Evolutionary conservation across 1,284 basidiomycete genomes (phyloP), one percentile per base, ranked within the genome.

Genomic region (Trametes pubescens): DNA sequence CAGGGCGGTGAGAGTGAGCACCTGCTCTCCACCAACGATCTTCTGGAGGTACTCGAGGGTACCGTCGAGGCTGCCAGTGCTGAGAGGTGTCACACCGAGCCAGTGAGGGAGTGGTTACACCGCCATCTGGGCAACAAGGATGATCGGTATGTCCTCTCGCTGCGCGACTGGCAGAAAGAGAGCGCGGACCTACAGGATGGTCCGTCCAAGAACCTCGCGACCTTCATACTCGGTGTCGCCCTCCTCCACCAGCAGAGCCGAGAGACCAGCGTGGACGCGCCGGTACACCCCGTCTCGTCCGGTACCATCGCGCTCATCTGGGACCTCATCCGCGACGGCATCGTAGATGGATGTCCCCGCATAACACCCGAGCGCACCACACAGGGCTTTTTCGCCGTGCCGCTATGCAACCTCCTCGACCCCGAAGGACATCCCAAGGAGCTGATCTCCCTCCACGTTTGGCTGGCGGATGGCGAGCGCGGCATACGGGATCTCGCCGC

Each of bases 401-500:
- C 55, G 3, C 55, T 57, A 6, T 57, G 14, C 46, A 57, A 21
- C 11, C 44, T 26, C 44, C 32, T 48, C 32, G 21, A 35, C 26
- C 4, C 6, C 11, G 32, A 24, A 6, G 16, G 22, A 14, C 21
- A 14, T 4, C 21, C 35, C 55, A 16, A 37, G 4, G 44, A 37
- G 34, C 46, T 47, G 11, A 18, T 57, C 44, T 14, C 32, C 34
- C 46, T 57, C 3, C 32, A 37, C 32, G 55, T 57, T 7, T 57
- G 55, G 55, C 55, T 48, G 8, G 21, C 55, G 13, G 55, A 57
- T 21, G 34, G 21, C 5, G 10, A 35, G 29, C 55, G 55, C 13
- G 32, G 32, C 21, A 18, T 1, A 2, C 40, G 18, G 2, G 43
- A 21, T 5, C 13, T 47, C 10, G 43, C 9, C 7, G 32, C 21